Conservation (phyloP, 257 asterid species). For the Petunia axillaris region DNA sequence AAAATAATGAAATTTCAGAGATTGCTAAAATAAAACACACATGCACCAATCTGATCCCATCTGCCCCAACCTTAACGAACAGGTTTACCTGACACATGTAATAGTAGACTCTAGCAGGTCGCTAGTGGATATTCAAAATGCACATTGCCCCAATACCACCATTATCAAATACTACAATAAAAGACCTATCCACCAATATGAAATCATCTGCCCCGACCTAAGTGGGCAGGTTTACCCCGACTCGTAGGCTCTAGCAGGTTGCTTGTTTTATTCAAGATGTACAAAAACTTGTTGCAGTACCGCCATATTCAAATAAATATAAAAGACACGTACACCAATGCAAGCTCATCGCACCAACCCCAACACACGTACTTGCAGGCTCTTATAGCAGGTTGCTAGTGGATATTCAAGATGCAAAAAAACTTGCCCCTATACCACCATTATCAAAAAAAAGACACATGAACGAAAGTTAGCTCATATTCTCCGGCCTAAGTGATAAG, state of each 20-base stretch:
- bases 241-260: too few relatives aligned
- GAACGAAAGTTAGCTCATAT: constrained; percentile 7
- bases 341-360: neutral
- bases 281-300: too few relatives aligned
- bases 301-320: too few relatives aligned
- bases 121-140: neutral
- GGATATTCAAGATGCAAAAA: neutral
- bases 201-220: too few relatives aligned
- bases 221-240: too few relatives aligned
- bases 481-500: neutral
- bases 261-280: too few relatives aligned
- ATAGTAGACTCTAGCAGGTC: neutral
- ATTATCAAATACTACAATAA: neutral
- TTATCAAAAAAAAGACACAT: neutral
- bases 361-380: neutral
- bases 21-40: neutral
- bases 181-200: too few relatives aligned
- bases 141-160: neutral
- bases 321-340: too few relatives aligned
- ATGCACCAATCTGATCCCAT: neutral
- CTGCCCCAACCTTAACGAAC: neutral
- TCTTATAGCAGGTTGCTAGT: neutral
- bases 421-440: neutral
- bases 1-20: constrained; percentile 17
- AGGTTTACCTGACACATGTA: neutral